These are phyloP conservation scores for Claviceps sp. DNA, from an alignment of 2,329 filamentous ascomycete species.

Conservation along the genomic window DNA sequence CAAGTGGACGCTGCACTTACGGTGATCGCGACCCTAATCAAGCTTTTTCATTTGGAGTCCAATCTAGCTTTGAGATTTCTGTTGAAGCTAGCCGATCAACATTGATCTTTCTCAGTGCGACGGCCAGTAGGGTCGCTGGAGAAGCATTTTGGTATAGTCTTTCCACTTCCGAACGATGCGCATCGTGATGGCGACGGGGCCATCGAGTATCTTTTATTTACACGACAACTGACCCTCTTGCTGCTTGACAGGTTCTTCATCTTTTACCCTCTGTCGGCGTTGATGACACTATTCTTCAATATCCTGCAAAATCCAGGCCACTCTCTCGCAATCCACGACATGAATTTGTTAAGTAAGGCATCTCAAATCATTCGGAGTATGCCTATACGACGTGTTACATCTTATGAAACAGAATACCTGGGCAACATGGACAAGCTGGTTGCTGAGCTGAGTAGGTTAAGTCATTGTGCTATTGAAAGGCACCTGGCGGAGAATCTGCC, in stretches of 20 bases:
- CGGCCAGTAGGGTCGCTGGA: slow-evolving; percentile 27
- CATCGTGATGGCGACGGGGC: too few species aligned
- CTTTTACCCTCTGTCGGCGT: slow-evolving; percentile 42
- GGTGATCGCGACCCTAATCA: slow-evolving; percentile 12
- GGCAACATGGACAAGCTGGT: slow-evolving; percentile 29
- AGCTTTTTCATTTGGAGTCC: slow-evolving; percentile 27
- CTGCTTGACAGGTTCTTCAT: slow-evolving; percentile 31
- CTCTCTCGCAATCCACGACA: slow-evolving; percentile 27
- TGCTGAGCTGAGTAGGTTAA: slow-evolving; percentile 28
- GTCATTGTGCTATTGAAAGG: slow-evolving; percentile 28
- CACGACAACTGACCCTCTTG: neutral
- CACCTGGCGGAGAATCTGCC: slow-evolving; percentile 14
- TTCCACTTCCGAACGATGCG: neutral
- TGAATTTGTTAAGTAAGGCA: slow-evolving; percentile 30
- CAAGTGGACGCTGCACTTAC: slow-evolving; percentile 35
- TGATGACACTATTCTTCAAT: slow-evolving; percentile 41
- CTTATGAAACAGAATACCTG: slow-evolving; percentile 26
- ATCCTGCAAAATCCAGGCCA: slow-evolving; percentile 34
- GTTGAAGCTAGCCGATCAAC: slow-evolving; percentile 44
- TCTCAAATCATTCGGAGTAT: slow-evolving; percentile 30
- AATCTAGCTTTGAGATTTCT: slow-evolving; percentile 38
- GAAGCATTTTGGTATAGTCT: slow-evolving; percentile 35
- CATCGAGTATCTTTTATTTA: neutral
- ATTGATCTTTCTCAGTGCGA: slow-evolving; percentile 31
- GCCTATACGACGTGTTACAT: slow-evolving; percentile 14